phyloP scores from a whole-genome alignment of 2,329 filamentous ascomycete species.

The Ophiostoma populinum region DNA sequence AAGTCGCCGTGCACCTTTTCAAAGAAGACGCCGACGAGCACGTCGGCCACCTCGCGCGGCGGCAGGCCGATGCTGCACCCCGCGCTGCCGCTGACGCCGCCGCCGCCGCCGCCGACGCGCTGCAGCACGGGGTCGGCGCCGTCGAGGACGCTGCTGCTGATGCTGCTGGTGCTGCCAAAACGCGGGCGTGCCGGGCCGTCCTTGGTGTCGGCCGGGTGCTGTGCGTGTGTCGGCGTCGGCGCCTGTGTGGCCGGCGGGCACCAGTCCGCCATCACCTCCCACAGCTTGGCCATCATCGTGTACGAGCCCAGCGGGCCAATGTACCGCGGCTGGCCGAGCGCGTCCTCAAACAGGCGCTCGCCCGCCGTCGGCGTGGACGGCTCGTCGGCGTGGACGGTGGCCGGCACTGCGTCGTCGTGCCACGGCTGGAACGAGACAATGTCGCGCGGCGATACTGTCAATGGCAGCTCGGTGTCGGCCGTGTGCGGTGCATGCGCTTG shows the following conservation, averaged over 20 bases:
- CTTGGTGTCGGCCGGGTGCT: not conserved
- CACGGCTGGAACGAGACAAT: not conserved
- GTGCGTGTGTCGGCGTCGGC: not conserved
- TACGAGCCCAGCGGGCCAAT: slow-evolving; percentile 11
- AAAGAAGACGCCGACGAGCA: slow-evolving; percentile 10
- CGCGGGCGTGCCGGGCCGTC: not conserved
- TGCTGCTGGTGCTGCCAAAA: slow-evolving; percentile 1
- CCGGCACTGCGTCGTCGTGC: no score
- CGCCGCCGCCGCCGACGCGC: not conserved
- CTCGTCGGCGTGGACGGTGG: no score
- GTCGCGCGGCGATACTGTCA: slow-evolving; percentile 2
- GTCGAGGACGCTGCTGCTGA: slow-evolving; percentile 1
- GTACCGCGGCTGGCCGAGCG: slow-evolving; percentile 8
- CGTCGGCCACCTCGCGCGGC: slow-evolving; percentile 10
- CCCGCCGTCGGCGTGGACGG: slow-evolving; percentile 1
- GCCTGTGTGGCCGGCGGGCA: slow-evolving; percentile 2
- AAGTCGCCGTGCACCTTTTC: slow-evolving; percentile 11
- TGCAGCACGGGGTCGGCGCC: slow-evolving; percentile 1
- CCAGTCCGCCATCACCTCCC: slow-evolving; percentile 8
- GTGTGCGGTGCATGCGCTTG: no score
- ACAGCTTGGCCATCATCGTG: slow-evolving; percentile 9
- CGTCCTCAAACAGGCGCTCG: slow-evolving; percentile 9
- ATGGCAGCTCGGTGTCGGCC: not conserved
- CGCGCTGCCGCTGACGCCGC: slow-evolving; percentile 10
- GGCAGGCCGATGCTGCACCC: slow-evolving; percentile 8